Percentiles rank a stretch among this genome's conserved stretches.
Evolutionary conservation across 208 protist genomes (phyloP).

Genomic region (Crithidia sp.): DNA sequence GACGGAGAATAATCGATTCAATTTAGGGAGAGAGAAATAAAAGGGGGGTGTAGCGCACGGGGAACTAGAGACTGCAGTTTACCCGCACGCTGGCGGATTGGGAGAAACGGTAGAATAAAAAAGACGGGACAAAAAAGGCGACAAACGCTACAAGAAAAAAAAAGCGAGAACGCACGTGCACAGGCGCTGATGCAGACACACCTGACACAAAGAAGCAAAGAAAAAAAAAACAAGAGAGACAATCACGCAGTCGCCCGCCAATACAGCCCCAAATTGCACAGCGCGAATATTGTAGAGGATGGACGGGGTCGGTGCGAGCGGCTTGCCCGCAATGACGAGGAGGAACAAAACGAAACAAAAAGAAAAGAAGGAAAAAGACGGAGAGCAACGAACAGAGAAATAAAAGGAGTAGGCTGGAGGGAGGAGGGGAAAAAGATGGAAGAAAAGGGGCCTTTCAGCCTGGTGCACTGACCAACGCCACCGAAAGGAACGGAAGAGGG

Average conservation of each 20-base stretch:
- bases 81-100: too few relatives aligned
- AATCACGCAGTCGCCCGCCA: too few relatives aligned
- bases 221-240: too few relatives aligned
- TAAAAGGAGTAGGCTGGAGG: background rate
- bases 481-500: background rate
- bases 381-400: background rate
- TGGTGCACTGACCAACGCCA: slow-evolving; percentile 1
- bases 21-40: background rate
- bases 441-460: background rate
- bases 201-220: too few relatives aligned
- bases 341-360: too few relatives aligned
- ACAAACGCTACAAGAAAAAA: background rate
- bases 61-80: too few relatives aligned
- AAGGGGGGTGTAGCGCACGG: too few relatives aligned
- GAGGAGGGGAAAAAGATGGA: background rate
- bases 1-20: background rate
- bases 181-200: too few relatives aligned
- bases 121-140: background rate
- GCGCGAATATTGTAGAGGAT: too few relatives aligned
- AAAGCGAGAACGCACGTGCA: background rate
- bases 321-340: too few relatives aligned
- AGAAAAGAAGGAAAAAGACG: background rate
- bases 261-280: too few relatives aligned
- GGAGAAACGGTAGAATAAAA: background rate
- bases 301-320: too few relatives aligned